Evolutionary conservation across 2,329 filamentous ascomycete genomes (phyloP).

Genomic region (Thyridium curvatum): DNA sequence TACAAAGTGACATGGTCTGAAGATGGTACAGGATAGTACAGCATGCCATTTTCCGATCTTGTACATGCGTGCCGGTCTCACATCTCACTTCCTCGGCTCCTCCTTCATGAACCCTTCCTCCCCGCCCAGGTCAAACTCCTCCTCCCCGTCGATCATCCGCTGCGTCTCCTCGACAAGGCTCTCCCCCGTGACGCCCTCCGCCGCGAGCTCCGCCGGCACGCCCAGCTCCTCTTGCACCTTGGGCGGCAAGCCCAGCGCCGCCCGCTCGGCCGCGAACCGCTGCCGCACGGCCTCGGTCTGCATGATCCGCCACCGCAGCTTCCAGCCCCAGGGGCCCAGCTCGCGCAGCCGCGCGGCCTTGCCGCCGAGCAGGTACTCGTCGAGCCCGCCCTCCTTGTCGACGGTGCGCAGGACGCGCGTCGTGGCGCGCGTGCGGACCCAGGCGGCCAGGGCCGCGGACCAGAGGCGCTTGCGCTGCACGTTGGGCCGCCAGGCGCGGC

Average conservation of each 20-base stretch:
- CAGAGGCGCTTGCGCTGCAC: conserved; percentile 63
- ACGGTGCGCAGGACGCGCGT: conserved; percentile 67
- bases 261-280: conserved; percentile 59
- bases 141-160: conserved; percentile 30
- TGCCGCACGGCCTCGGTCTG: conserved; percentile 62
- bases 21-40: too few species aligned
- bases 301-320: conserved; percentile 83
- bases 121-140: conserved; percentile 39
- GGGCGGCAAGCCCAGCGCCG: conserved; percentile 56
- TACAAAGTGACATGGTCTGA: too few species aligned
- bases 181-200: conserved; percentile 7
- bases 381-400: conserved; percentile 80
- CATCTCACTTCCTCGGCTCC: conserved; percentile 9
- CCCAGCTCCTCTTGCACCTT: conserved; percentile 16
- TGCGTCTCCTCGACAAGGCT: conserved; percentile 31
- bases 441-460: conserved; percentile 53
- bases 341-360: conserved; percentile 76
- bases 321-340: conserved; percentile 85
- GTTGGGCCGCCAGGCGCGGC: conserved; percentile 71
- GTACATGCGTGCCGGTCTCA: too few species aligned
- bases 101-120: conserved; percentile 22
- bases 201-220: conserved; percentile 20
- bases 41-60: too few species aligned
- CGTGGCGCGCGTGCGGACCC: conserved; percentile 63
- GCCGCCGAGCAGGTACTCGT: conserved; percentile 82